phyloP scores from a whole-genome alignment of 345 rosid species.

The Melaleuca quinquenervia region DNA sequence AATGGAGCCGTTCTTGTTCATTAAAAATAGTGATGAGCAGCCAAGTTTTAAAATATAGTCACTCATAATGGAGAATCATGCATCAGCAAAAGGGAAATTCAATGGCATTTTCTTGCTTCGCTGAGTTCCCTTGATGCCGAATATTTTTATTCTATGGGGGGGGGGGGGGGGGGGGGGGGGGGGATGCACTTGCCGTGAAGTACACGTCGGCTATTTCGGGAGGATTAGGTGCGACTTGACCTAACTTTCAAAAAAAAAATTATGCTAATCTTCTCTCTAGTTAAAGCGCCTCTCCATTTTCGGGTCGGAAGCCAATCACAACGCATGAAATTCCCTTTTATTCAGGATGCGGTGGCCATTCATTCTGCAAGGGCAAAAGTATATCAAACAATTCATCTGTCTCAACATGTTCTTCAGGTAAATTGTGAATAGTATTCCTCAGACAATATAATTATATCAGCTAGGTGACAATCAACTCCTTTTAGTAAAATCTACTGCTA shows the following conservation, averaged over 20 bases:
- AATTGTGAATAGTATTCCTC: not conserved
- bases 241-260: constrained; percentile 10
- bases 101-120: constrained; percentile 15
- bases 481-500: not conserved
- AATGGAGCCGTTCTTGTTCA: not conserved
- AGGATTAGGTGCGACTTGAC: constrained; percentile 27
- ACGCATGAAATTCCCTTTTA: not conserved
- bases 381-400: not conserved
- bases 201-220: constrained; percentile 13
- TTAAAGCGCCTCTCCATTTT: not conserved
- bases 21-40: not conserved
- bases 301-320: not conserved
- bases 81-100: constrained; percentile 24
- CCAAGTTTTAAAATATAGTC: not conserved
- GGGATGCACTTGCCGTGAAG: constrained; percentile 19
- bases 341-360: not conserved
- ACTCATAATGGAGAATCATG: constrained; percentile 36
- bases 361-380: not conserved
- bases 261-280: not conserved
- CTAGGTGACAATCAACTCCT: not conserved
- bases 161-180: no score
- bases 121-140: not conserved
- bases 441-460: not conserved
- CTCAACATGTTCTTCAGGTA: not conserved
- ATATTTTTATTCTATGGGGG: not conserved